Evolutionary conservation across 2,329 filamentous ascomycete species (phyloP), one percentile per base, ranked within the genome.

Genomic region (Aspergillus versicolor): DNA sequence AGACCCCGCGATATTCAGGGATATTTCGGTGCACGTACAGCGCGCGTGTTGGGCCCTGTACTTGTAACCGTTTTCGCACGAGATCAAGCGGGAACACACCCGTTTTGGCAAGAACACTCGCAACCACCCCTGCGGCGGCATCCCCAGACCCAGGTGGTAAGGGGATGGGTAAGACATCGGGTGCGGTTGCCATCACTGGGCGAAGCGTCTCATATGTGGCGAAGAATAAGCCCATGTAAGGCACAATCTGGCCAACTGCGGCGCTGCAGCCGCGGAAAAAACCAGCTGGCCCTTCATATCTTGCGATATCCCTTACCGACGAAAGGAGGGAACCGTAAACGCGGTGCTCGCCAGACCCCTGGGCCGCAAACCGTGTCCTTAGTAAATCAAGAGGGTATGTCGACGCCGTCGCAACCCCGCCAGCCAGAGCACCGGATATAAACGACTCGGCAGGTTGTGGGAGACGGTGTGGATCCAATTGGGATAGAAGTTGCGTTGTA

Each of bases 141-240:
- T 97, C 92, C 2, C 89, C 89, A 15, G 87, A 88, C 19, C 92
- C 90, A 72, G 88, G 88, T 0, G 87, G 88, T 63, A 90, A 71
- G 2, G 45, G 53, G 9, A 48, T 22, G 3, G 27, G 19, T 15
- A 15, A 47, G 15, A 15, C 19, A 6, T 55, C 34, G 19, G 9
- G 82, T 72, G 8, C 67, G 61, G 46, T 65, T 52, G 64, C 47
- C 45, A 93, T 73, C 0, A 82, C 83, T 6, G 84, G 71, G 5
- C 90, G 82, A 50, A 96, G 77, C 9, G 82, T 81, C 74, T 99
- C 94, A 77, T 97, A 99, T 41, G 86, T 84, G 34, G 90, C 84
- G 75, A 99, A 99, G 79, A 99, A 97, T 2, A 96, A 81, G 13
- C 94, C 94, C 94, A 99, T 99, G 73, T 93, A 96, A 2, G 94